Percentiles rank a stretch among this genome's conserved stretches.
Evolutionary conservation across 2,329 filamentous ascomycete species (phyloP).

Genomic region (Podosphaera fusca): DNA sequence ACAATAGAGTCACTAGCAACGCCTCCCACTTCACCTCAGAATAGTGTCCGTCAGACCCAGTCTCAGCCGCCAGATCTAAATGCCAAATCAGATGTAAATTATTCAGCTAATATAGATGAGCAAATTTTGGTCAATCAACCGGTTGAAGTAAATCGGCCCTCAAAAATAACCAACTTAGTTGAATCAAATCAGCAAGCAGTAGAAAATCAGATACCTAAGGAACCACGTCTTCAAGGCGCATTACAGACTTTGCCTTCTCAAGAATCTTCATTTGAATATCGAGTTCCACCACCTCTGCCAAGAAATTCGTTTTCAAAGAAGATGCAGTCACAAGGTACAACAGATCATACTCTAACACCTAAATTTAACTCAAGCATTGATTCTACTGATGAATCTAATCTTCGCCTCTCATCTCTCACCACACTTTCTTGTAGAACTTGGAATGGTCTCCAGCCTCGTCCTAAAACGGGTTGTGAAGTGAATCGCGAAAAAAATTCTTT

Average conservation of each 20-base stretch:
- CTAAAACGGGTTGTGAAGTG: too few relatives aligned
- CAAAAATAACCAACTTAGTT: background rate
- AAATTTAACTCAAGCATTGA: too few relatives aligned
- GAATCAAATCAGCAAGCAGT: background rate
- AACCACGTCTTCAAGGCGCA: background rate
- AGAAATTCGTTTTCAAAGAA: background rate
- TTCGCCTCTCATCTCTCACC: too few relatives aligned
- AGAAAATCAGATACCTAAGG: background rate
- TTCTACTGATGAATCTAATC: too few relatives aligned
- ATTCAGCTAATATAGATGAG: background rate
- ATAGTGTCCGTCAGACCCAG: background rate
- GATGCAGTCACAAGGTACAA: too few relatives aligned
- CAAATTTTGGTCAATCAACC: background rate
- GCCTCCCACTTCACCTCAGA: constrained; percentile 1
- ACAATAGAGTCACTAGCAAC: constrained; percentile 1
- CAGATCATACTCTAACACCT: too few relatives aligned
- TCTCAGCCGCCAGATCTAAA: background rate
- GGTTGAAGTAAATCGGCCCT: background rate
- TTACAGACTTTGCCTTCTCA: background rate
- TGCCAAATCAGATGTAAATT: background rate
- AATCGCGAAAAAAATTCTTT: too few relatives aligned
- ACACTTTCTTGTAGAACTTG: too few relatives aligned
- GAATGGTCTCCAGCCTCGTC: too few relatives aligned
- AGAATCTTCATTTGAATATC: background rate
- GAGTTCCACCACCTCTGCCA: background rate